Conservation (phyloP, 1,284 basidiomycete genomes). For the Ustilago tritici region DNA sequence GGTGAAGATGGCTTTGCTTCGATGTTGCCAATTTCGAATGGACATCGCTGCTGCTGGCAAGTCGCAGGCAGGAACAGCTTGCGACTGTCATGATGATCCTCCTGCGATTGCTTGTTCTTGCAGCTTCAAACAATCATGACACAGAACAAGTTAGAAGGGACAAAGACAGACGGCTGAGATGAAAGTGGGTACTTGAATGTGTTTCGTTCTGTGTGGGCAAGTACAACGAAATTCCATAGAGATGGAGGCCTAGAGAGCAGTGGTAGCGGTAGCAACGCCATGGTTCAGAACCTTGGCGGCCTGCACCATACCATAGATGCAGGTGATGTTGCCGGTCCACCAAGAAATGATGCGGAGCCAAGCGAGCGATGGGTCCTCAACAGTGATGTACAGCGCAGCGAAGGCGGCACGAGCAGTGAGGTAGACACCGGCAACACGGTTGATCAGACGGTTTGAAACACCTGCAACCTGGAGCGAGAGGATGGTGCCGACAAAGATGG, state of each 20-base stretch:
- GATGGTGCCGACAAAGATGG: constrained; percentile 47
- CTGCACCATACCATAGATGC: constrained; percentile 44
- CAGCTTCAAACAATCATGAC: too few relatives aligned
- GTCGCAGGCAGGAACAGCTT: too few relatives aligned
- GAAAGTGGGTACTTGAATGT: background rate
- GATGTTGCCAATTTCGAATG: background rate
- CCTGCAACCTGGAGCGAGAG: constrained; percentile 50
- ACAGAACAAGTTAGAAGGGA: background rate
- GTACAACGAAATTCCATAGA: background rate
- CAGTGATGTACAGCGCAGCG: constrained; percentile 37
- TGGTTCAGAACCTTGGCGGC: constrained; percentile 49
- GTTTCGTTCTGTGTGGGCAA: background rate
- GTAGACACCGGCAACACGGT: constrained; percentile 45
- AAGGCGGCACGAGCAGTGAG: constrained; percentile 39
- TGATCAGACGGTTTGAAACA: constrained; percentile 44
- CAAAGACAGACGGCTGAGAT: background rate
- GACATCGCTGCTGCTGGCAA: background rate
- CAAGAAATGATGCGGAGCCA: constrained; percentile 38
- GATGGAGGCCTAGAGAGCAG: constrained; percentile 26
- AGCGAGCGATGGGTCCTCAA: constrained; percentile 20
- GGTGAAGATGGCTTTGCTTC: too few relatives aligned
- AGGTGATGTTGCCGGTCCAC: constrained; percentile 50
- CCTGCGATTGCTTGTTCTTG: too few relatives aligned
- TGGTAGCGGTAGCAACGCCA: constrained; percentile 30
- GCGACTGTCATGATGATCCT: too few relatives aligned